Conservation (phyloP, 768 basidiomycete genomes). For the Leucosporidium yakuticum region DNA sequence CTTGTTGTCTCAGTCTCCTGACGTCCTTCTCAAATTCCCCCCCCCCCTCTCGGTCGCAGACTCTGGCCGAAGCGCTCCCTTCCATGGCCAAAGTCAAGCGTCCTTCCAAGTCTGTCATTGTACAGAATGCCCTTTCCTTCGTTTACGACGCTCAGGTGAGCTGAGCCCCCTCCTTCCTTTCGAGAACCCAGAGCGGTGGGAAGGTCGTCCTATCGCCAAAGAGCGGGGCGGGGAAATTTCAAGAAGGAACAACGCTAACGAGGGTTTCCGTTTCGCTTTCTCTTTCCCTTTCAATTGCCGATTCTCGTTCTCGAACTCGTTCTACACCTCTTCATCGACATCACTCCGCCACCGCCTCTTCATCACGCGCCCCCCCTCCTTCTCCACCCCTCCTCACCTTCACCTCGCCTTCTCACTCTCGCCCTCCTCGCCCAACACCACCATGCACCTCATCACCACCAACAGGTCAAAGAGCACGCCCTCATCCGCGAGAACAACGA, state of each 20-base stretch:
- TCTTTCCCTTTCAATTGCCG: too few species aligned
- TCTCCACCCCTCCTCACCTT: too few species aligned
- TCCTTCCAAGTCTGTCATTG: conserved; percentile 92
- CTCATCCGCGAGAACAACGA: conserved; percentile 81
- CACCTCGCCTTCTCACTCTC: too few species aligned
- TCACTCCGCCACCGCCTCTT: too few species aligned
- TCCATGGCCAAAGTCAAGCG: conserved; percentile 84
- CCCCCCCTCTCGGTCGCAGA: conserved; percentile 48
- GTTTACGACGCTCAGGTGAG: conserved; percentile 47
- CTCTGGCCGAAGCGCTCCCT: conserved; percentile 83
- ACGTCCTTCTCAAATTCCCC: background rate
- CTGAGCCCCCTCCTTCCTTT: background rate
- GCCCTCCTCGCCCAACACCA: background rate
- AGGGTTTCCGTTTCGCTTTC: too few species aligned
- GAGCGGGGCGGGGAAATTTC: too few species aligned
- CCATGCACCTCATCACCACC: conserved; percentile 41
- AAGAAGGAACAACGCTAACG: too few species aligned
- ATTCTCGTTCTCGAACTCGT: too few species aligned
- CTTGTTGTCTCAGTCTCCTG: background rate
- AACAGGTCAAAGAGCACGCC: conserved; percentile 70
- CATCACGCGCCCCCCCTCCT: background rate
- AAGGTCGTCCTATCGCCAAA: too few species aligned
- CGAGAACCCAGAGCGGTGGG: too few species aligned
- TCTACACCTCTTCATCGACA: too few species aligned
- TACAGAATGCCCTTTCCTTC: conserved; percentile 89